Evolutionary conservation across 1,139 yeast genomes (phyloP).

Genomic region (Meyerozyma guilliermondii): DNA sequence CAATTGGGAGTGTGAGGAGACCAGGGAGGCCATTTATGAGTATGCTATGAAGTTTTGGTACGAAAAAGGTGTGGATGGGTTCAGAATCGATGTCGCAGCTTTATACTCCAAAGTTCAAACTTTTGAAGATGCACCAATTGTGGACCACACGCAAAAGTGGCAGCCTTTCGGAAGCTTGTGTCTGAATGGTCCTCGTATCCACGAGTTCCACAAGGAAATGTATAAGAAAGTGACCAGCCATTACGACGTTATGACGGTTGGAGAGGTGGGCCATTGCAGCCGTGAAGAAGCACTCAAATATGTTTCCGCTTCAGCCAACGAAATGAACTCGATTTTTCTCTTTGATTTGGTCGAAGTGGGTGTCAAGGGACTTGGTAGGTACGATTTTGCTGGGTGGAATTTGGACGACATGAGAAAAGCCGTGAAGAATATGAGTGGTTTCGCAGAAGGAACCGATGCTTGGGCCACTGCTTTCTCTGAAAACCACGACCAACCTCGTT

Average conservation of each 20-base stretch:
- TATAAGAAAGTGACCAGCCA: slow-evolving; percentile 36
- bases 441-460: slow-evolving; percentile 48
- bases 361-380: slow-evolving; percentile 27
- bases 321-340: slow-evolving; percentile 49
- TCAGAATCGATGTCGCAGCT: slow-evolving; percentile 53
- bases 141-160: slow-evolving; percentile 32
- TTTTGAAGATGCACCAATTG: slow-evolving; percentile 46
- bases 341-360: slow-evolving; percentile 46
- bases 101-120: slow-evolving; percentile 46
- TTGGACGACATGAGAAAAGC: slow-evolving; percentile 42
- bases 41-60: slow-evolving; percentile 50
- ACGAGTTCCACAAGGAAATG: slow-evolving; percentile 55
- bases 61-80: slow-evolving; percentile 53
- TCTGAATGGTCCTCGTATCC: slow-evolving; percentile 49
- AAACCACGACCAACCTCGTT: slow-evolving; percentile 57
- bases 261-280: slow-evolving; percentile 45
- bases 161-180: slow-evolving; percentile 33
- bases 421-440: slow-evolving; percentile 27
- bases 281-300: slow-evolving; percentile 41
- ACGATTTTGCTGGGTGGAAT: slow-evolving; percentile 26
- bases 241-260: slow-evolving; percentile 54
- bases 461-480: slow-evolving; percentile 57
- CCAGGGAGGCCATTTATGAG: slow-evolving; percentile 47
- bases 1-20: slow-evolving; percentile 54
- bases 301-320: slow-evolving; percentile 45